A percentile compares a stretch with the other conserved stretches of the same genome.
Evolutionary conservation across 2,329 filamentous ascomycete genomes (phyloP).

Genomic region (Calonectria pteridis): DNA sequence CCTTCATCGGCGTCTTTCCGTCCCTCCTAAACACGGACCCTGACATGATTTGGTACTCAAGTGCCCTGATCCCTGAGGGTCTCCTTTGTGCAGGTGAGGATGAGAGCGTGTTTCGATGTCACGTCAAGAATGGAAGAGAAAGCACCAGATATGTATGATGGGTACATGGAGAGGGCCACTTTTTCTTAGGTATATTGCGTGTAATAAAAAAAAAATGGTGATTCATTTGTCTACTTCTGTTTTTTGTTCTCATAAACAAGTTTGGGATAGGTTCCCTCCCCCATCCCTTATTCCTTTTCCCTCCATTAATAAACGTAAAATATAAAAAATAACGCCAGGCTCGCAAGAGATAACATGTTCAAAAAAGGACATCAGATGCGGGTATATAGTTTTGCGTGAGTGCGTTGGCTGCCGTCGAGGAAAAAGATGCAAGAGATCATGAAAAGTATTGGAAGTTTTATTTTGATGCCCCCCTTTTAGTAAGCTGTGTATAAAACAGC

Average conservation of each 20-base stretch:
- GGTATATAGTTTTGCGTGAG: constrained; percentile 32
- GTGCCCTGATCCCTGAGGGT: neutral
- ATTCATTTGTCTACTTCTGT: neutral
- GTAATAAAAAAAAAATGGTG: neutral
- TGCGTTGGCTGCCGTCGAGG: constrained; percentile 10
- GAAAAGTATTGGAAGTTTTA: neutral
- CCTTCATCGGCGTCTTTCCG: constrained; percentile 10
- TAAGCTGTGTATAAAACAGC: neutral
- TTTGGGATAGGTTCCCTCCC: neutral
- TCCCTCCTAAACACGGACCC: neutral
- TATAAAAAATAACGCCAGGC: constrained; percentile 35
- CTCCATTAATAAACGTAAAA: neutral
- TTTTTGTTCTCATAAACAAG: constrained; percentile 1
- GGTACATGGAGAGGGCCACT: neutral
- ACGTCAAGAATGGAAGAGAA: neutral
- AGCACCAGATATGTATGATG: neutral
- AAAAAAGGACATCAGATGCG: constrained; percentile 26
- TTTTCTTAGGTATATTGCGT: neutral
- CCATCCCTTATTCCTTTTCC: neutral
- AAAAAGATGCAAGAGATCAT: neutral
- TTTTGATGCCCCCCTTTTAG: neutral
- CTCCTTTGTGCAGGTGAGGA: neutral
- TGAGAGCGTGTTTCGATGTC: constrained; percentile 5
- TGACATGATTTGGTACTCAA: neutral
- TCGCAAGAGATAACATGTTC: constrained; percentile 15